A percentile compares a stretch with the other conserved stretches of the same genome.
Conservation (phyloP, 1,139 yeast species). For the Scheffersomyces stambukii region DNA sequence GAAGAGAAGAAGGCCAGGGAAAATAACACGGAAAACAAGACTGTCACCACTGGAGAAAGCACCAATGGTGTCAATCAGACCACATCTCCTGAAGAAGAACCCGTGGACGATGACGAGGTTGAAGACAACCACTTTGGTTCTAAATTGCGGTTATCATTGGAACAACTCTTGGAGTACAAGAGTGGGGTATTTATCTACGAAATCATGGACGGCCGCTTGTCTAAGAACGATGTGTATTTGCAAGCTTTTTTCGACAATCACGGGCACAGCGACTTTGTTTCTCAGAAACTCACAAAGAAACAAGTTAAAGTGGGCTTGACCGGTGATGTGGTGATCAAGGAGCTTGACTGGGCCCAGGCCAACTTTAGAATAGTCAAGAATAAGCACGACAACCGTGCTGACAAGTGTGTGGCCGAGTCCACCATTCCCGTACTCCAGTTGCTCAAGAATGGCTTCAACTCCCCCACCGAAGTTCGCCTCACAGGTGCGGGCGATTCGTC, state of each 20-base stretch:
- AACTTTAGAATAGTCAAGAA: slow-evolving; percentile 59
- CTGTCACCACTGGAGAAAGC: slow-evolving; percentile 8
- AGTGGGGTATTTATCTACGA: slow-evolving; percentile 77
- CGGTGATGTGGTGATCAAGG: slow-evolving; percentile 72
- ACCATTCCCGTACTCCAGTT: slow-evolving; percentile 67
- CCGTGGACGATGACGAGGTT: slow-evolving; percentile 31
- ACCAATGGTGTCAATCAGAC: slow-evolving; percentile 24
- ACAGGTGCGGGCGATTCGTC: slow-evolving; percentile 44
- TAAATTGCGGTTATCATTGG: slow-evolving; percentile 58
- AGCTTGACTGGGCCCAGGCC: slow-evolving; percentile 69
- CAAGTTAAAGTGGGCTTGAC: slow-evolving; percentile 48
- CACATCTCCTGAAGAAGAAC: slow-evolving; percentile 22
- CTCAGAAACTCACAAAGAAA: slow-evolving; percentile 42
- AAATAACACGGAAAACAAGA: slow-evolving; percentile 12
- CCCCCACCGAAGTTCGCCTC: slow-evolving; percentile 49
- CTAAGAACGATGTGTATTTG: slow-evolving; percentile 53
- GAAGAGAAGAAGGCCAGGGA: slow-evolving; percentile 15
- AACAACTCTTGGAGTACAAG: slow-evolving; percentile 56
- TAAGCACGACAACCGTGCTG: slow-evolving; percentile 49
- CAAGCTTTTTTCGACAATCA: slow-evolving; percentile 75
- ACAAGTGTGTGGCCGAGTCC: slow-evolving; percentile 58
- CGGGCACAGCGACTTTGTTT: slow-evolving; percentile 56
- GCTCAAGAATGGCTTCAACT: slow-evolving; percentile 58
- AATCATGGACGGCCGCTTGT: slow-evolving; percentile 53
- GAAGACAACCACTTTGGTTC: slow-evolving; percentile 30